Evolutionary conservation across 1,139 yeast genomes (phyloP).

Genomic region (Sugiyamaella neomexicana): DNA sequence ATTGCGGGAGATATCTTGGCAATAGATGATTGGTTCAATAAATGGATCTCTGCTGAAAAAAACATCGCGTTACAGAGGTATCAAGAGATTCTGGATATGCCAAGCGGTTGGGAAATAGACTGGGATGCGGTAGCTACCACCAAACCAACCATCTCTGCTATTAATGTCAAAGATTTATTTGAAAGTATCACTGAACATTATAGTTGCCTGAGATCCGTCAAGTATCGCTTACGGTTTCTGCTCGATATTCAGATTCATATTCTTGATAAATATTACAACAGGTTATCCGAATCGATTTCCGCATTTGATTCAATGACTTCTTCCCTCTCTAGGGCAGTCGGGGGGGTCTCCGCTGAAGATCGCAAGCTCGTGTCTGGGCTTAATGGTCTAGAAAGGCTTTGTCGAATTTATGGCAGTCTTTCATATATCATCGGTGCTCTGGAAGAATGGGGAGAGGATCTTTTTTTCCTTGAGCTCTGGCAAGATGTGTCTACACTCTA

Average conservation of each 20-base stretch:
- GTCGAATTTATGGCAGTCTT: slow-evolving; percentile 62
- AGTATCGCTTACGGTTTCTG: slow-evolving; percentile 66
- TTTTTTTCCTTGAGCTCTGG: slow-evolving; percentile 65
- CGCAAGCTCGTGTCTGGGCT: slow-evolving; percentile 47
- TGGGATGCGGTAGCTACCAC: slow-evolving; percentile 52
- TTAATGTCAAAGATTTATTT: slow-evolving; percentile 59
- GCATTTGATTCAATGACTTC: slow-evolving; percentile 52
- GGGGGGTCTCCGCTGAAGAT: slow-evolving; percentile 42
- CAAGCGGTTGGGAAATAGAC: slow-evolving; percentile 62
- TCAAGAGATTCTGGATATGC: slow-evolving; percentile 54
- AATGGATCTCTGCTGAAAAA: slow-evolving; percentile 69
- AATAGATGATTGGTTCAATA: slow-evolving; percentile 47
- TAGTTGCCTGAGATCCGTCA: slow-evolving; percentile 54
- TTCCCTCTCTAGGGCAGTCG: slow-evolving; percentile 41
- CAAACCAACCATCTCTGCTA: slow-evolving; percentile 69
- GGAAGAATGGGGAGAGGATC: slow-evolving; percentile 63
- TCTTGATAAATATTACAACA: slow-evolving; percentile 58
- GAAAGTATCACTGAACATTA: slow-evolving; percentile 69
- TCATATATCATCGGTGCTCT: slow-evolving; percentile 54
- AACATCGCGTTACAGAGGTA: slow-evolving; percentile 47
- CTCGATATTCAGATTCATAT: slow-evolving; percentile 68
- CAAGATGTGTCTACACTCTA: slow-evolving; percentile 38
- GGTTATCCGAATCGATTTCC: slow-evolving; percentile 49
- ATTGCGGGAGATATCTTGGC: slow-evolving; percentile 55
- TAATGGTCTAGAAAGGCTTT: slow-evolving; percentile 54